Evolutionary conservation across 371 early-diverging fungal genomes (phyloP), one percentile per base, ranked within the genome.

Genomic region (Catenaria anguillulae): DNA sequence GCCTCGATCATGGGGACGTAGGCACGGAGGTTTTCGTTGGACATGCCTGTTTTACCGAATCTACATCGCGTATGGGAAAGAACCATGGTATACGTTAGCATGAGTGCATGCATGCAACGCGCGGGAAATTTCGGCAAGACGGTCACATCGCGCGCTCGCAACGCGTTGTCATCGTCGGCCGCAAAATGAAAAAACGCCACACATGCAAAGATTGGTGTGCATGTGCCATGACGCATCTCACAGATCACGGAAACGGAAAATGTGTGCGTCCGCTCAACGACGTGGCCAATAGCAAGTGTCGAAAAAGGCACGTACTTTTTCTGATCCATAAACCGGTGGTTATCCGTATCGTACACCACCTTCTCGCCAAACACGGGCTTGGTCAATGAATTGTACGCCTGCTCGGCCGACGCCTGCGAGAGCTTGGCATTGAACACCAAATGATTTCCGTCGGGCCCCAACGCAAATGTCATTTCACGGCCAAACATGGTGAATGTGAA

Each of bases 301-400:
- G n/a, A n/a, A n/a, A n/a, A n/a, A n/a, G n/a, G n/a, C 21, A 56
- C 23, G 46, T 73, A 84, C 85, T 77, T 86, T 76, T 97, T 97
- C 75, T 97, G 96, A 72, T 97, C 95, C 92, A 97, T 93, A 67
- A 97, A 84, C 60, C 89, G 77, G 62, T 80, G 68, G 75, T 94
- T 93, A 33, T 86, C 86, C 56, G 89, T 90, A 76, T 95, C 97
- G 75, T 95, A 97, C n/a, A 95, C 94, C 35, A 95, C 94, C 37
- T 87, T 92, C 65, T 75, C 79, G 60, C 97, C 97, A 75, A 97
- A 97, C 36, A 95, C 95, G 26, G 92, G 91, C 55, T 86, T 90
- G 19, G 96, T 97, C 77, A 97, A 81, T 45, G 81, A 80, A 66
- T 82, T 86, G 76, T 97, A 97, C 42, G 94, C 94, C 45, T 86